phyloP scores from a whole-genome alignment of 2,329 filamentous ascomycete genomes.

The Aspergillus fructus region DNA sequence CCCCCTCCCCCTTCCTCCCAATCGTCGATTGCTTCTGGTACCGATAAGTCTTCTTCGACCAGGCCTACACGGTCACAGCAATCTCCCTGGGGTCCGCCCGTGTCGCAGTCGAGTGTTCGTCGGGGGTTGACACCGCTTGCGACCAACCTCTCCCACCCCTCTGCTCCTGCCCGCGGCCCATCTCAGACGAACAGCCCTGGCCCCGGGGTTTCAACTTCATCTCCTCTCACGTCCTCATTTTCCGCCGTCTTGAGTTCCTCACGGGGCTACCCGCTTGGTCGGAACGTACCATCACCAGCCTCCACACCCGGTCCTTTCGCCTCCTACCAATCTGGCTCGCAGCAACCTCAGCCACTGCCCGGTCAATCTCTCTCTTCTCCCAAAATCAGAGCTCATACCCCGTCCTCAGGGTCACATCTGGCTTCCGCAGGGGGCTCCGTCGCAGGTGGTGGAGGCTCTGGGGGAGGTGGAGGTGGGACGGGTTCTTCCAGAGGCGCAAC shows the following conservation, averaged over 20 bases:
- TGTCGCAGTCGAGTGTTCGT: conserved; percentile 55
- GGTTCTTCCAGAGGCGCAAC: conserved; percentile 57
- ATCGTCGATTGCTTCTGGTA: conserved; percentile 53
- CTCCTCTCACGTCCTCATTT: conserved; percentile 53
- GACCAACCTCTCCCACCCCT: conserved; percentile 47
- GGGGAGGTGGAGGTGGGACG: conserved; percentile 54
- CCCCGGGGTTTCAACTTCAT: conserved; percentile 50
- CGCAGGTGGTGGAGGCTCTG: conserved; percentile 51
- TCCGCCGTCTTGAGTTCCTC: conserved; percentile 53
- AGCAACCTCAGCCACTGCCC: conserved; percentile 49
- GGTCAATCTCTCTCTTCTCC: conserved; percentile 56
- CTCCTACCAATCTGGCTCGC: conserved; percentile 53
- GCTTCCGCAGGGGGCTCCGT: conserved; percentile 56
- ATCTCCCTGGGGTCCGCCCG: conserved; percentile 57
- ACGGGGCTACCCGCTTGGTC: conserved; percentile 51
- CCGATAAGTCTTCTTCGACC: conserved; percentile 48
- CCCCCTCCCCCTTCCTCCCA: conserved; percentile 52
- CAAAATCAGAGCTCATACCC: conserved; percentile 55
- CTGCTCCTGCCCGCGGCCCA: conserved; percentile 44
- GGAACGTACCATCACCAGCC: conserved; percentile 53
- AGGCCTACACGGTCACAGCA: conserved; percentile 49
- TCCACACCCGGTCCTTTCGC: conserved; percentile 57
- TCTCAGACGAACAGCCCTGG: conserved; percentile 50
- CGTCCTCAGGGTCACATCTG: conserved; percentile 56
- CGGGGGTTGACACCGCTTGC: conserved; percentile 60